These are phyloP conservation scores for Talaromyces adpressus DNA, from an alignment of 495 filamentous ascomycete genomes.

Conservation along the genomic window DNA sequence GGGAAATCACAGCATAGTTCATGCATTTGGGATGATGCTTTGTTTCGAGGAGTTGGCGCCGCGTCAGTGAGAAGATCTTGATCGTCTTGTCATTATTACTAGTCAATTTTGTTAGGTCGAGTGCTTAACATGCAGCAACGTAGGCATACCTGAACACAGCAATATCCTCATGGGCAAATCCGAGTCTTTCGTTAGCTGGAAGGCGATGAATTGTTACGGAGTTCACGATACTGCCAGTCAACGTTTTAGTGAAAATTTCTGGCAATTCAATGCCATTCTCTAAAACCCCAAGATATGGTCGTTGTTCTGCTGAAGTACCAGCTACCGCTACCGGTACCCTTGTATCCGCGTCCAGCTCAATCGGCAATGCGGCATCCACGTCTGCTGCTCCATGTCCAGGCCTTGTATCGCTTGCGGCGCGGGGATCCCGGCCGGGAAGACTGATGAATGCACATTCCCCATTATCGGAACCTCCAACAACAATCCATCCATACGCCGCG, in stretches of 20 bases:
- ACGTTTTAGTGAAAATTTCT: slow-evolving; percentile 44
- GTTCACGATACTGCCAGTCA: slow-evolving; percentile 59
- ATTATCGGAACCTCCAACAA: slow-evolving; percentile 71
- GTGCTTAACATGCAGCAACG: background rate
- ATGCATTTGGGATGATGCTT: slow-evolving; percentile 71
- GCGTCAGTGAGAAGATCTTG: slow-evolving; percentile 65
- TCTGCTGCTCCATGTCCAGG: slow-evolving; percentile 36
- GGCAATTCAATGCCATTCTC: slow-evolving; percentile 27
- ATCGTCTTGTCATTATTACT: slow-evolving; percentile 85
- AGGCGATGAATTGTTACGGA: slow-evolving; percentile 63
- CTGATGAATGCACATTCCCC: slow-evolving; percentile 80
- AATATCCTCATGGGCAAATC: slow-evolving; percentile 50
- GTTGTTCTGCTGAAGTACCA: slow-evolving; percentile 16
- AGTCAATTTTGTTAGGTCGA: slow-evolving; percentile 12
- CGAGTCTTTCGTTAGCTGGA: slow-evolving; percentile 35
- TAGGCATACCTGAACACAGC: slow-evolving; percentile 54
- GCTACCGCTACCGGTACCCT: slow-evolving; percentile 21
- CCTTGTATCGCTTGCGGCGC: slow-evolving; percentile 23
- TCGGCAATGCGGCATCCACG: slow-evolving; percentile 54
- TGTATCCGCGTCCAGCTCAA: slow-evolving; percentile 41
- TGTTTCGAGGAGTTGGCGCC: slow-evolving; percentile 53
- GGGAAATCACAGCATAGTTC: slow-evolving; percentile 89
- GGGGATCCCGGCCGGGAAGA: slow-evolving; percentile 36
- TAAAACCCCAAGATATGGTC: slow-evolving; percentile 17
- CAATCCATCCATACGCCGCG: slow-evolving; percentile 79